Conservation (phyloP, 2,329 filamentous ascomycete genomes). For the Fusarium luffae region DNA sequence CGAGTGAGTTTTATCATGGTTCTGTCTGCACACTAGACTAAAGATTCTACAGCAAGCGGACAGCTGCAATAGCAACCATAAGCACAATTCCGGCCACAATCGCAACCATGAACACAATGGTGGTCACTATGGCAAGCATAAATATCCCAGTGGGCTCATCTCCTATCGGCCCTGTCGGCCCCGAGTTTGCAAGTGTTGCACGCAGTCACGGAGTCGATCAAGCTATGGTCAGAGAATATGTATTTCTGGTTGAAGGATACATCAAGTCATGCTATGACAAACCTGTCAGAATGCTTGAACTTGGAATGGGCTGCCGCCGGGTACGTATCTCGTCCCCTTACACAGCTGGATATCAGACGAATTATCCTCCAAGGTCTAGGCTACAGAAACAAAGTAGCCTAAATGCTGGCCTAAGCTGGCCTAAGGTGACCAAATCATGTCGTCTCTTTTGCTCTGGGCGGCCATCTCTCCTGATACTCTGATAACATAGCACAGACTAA, state of each 20-base stretch:
- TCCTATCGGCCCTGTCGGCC: not conserved
- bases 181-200: conserved; percentile 38
- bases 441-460: not conserved
- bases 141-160: not conserved
- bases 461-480: not conserved
- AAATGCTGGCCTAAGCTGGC: not conserved
- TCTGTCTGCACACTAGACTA: not conserved
- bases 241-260: conserved; percentile 56
- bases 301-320: conserved; percentile 55
- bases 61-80: not conserved
- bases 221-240: conserved; percentile 53
- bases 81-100: not conserved
- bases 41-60: too few relatives aligned
- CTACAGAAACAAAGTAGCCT: not conserved
- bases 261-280: conserved; percentile 48
- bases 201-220: conserved; percentile 54
- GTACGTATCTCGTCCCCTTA: conserved; percentile 23
- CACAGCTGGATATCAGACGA: conserved; percentile 26
- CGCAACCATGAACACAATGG: not conserved
- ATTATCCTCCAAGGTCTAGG: not conserved
- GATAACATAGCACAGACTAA: not conserved
- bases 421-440: not conserved
- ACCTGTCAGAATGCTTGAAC: conserved; percentile 55
- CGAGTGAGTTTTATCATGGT: not conserved
- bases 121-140: not conserved